Conservation (phyloP, 306 rosid genomes). For the Quercus gilva region DNA sequence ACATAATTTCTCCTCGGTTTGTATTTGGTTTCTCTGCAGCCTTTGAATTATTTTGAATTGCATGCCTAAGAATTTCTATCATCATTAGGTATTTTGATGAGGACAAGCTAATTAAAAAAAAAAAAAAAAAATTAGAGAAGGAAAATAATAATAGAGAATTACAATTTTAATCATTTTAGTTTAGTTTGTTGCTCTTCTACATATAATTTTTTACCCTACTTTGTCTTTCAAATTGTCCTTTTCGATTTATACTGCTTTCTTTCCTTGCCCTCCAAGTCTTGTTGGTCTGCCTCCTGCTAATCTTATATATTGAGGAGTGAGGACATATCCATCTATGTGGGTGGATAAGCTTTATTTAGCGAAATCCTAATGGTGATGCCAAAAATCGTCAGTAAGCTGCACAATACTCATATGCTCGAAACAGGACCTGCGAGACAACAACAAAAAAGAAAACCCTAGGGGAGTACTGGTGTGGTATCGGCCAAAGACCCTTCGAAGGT, state of each 20-base stretch:
- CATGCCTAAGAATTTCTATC: no score
- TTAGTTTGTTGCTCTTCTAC: not conserved
- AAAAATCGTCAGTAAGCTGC: no score
- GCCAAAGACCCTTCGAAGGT: no score
- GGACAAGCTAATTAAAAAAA: not conserved
- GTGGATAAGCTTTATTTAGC: not conserved
- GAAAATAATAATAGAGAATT: not conserved
- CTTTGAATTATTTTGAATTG: no score
- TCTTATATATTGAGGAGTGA: no score
- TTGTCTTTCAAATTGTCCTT: not conserved
- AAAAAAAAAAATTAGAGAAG: not conserved
- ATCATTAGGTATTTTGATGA: no score
- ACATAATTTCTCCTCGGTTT: no score
- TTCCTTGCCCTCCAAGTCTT: constrained; percentile 42
- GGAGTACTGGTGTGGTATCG: no score
- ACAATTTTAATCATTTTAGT: not conserved
- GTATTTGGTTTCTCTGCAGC: no score
- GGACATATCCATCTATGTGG: not conserved
- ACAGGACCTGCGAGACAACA: no score
- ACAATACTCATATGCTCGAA: no score
- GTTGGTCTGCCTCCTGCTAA: not conserved
- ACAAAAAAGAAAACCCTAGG: no score
- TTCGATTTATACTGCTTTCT: not conserved
- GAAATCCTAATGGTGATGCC: not conserved
- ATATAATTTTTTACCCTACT: not conserved